These are phyloP conservation scores for Ustilago tritici DNA, from an alignment of 1,284 basidiomycete species.

Conservation along the genomic window DNA sequence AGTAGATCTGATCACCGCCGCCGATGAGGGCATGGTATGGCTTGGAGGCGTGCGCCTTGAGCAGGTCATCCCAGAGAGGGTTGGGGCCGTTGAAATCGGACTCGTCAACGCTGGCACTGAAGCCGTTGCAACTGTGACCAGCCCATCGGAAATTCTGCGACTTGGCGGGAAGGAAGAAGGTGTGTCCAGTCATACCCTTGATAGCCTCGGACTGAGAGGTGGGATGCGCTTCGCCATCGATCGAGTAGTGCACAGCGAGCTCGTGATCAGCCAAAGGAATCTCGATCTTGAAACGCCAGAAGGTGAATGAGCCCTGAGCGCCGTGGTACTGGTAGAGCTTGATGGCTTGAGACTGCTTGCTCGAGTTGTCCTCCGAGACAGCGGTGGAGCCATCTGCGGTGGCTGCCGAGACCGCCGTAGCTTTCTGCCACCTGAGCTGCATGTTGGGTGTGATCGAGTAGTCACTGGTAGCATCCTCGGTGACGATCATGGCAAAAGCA, in stretches of 20 bases:
- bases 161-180: conserved; percentile 85
- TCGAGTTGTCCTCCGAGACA: conserved; percentile 35
- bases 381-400: conserved; percentile 35
- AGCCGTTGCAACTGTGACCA: conserved; percentile 79
- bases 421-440: conserved; percentile 77
- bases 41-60: conserved; percentile 80
- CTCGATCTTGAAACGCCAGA: conserved; percentile 93
- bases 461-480: conserved; percentile 78
- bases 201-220: conserved; percentile 47
- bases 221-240: conserved; percentile 66
- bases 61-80: conserved; percentile 88
- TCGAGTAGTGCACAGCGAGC: conserved; percentile 80
- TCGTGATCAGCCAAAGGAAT: conserved; percentile 81
- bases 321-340: conserved; percentile 85
- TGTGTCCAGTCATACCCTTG: conserved; percentile 74
- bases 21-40: conserved; percentile 89
- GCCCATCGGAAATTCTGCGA: conserved; percentile 92
- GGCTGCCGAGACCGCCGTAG: conserved; percentile 26
- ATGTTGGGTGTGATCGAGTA: conserved; percentile 72
- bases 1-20: conserved; percentile 72
- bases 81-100: conserved; percentile 70
- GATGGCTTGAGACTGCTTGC: conserved; percentile 73
- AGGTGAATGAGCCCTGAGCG: conserved; percentile 79
- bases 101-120: conserved; percentile 72
- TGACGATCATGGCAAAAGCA: conserved; percentile 73